Conservation (phyloP, 345 rosid species). For the Brassica napus region Da-Ae NC_063445.1:25916001-25916500, state of each 20-base stretch:
- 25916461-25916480: background rate
- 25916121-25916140: background rate
- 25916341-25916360: background rate
- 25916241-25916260: conserved; percentile 31
- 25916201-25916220: background rate
- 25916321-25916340: background rate
- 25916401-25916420: background rate
- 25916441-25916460: background rate
- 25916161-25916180: background rate
- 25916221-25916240: background rate
- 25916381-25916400: background rate
- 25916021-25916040: background rate
- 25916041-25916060: background rate
- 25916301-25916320: conserved; percentile 23
- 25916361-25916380: background rate
- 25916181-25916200: background rate
- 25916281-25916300: conserved; percentile 40
- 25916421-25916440: background rate
- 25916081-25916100: background rate
- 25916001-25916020: background rate
- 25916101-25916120: background rate
- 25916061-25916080: background rate
- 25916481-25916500: background rate
- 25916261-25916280: conserved; percentile 49
- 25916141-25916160: background rate